Conservation (phyloP, 768 basidiomycete species). For the Agrocybe praecox region DNA sequence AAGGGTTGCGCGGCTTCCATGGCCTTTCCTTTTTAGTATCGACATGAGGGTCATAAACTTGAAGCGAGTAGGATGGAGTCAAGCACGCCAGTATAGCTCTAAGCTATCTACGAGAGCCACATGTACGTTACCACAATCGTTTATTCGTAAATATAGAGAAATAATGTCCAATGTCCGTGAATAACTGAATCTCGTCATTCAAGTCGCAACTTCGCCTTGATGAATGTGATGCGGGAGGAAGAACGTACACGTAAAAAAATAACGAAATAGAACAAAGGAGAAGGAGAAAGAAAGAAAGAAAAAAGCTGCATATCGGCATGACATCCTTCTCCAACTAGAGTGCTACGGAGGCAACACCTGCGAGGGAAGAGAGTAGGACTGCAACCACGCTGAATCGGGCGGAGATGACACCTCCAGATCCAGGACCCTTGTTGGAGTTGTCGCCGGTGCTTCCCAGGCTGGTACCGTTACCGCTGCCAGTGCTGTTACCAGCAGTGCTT, state of each 20-base stretch:
- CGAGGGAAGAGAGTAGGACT: neutral
- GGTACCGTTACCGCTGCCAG: neutral
- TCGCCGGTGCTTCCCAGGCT: neutral
- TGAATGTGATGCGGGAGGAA: too few species aligned
- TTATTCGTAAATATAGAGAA: neutral
- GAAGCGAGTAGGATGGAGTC: too few species aligned
- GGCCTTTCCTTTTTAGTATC: too few species aligned
- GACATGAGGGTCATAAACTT: too few species aligned
- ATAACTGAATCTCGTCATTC: neutral
- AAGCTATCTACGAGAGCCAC: too few species aligned
- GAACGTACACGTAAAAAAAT: too few species aligned
- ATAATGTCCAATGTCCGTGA: neutral
- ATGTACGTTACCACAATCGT: neutral
- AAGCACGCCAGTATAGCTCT: too few species aligned
- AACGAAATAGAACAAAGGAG: too few species aligned
- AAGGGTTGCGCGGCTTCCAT: too few species aligned
- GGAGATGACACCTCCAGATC: neutral
- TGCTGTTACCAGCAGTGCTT: too few species aligned
- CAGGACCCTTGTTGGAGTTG: neutral
- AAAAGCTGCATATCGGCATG: neutral
- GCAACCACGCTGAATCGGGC: neutral
- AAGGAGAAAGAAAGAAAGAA: neutral
- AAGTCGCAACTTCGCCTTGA: too few species aligned
- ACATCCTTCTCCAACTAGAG: neutral
- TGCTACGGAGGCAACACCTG: neutral